Conservation (phyloP, 148 eudicot genomes). For the Amaranthus cruentus region DNA sequence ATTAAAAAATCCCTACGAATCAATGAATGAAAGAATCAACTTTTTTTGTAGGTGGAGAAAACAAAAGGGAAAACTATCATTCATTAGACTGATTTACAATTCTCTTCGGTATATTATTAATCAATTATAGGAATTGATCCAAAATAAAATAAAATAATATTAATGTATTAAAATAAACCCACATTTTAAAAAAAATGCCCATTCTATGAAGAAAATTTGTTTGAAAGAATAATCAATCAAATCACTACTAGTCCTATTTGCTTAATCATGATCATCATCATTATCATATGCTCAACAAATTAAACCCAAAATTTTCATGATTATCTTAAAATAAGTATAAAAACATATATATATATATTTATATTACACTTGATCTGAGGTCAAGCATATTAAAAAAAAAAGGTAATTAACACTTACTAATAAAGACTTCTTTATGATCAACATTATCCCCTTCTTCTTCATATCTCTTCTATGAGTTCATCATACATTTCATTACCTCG, state of each 20-base stretch:
- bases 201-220: too few species aligned
- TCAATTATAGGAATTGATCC: too few species aligned
- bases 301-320: neutral
- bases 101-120: too few species aligned
- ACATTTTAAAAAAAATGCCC: too few species aligned
- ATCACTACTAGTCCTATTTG: neutral
- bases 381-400: neutral
- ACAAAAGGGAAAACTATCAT: too few species aligned
- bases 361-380: conserved; percentile 7
- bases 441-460: neutral
- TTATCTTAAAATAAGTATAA: neutral
- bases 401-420: conserved; percentile 8
- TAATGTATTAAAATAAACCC: too few species aligned
- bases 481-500: neutral
- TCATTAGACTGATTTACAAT: too few species aligned
- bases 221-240: too few species aligned
- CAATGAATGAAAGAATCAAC: too few species aligned
- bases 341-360: neutral
- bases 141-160: too few species aligned
- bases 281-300: neutral
- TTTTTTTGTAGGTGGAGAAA: too few species aligned
- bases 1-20: too few species aligned
- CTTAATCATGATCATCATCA: neutral
- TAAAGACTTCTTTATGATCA: neutral
- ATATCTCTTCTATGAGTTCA: neutral